A percentile compares a stretch with the other conserved stretches of the same genome.
Conservation (phyloP, 1,284 basidiomycete species). For the Rhodotorula sp. region DNA sequence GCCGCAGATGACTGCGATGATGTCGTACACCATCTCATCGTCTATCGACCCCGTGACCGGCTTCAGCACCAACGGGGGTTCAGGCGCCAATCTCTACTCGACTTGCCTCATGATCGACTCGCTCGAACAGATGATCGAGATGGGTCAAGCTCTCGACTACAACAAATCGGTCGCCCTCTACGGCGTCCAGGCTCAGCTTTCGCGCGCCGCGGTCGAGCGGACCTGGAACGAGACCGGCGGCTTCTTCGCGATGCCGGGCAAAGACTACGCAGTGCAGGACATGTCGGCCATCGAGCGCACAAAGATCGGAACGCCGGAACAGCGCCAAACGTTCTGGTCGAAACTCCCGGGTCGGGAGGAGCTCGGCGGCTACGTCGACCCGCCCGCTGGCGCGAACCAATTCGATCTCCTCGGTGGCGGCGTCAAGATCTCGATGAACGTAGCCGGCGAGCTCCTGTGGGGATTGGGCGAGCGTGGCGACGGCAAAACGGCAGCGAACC, state of each 20-base stretch:
- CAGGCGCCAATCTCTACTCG: constrained; percentile 4
- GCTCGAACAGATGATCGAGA: constrained; percentile 12
- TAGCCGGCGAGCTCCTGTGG: constrained; percentile 1
- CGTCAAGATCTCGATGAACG: constrained; percentile 3
- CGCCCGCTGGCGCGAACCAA: not conserved
- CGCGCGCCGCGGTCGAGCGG: constrained; percentile 6
- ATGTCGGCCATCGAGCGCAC: constrained; percentile 5
- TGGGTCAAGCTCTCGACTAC: constrained; percentile 7
- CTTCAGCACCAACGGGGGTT: constrained; percentile 5
- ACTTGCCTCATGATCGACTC: constrained; percentile 8
- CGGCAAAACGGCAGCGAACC: not conserved
- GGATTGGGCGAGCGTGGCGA: not conserved
- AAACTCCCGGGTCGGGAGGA: constrained; percentile 2
- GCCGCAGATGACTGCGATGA: constrained; percentile 1
- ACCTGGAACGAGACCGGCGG: constrained; percentile 18
- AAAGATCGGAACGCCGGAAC: constrained; percentile 3
- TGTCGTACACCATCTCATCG: constrained; percentile 7
- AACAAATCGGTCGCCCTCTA: constrained; percentile 4
- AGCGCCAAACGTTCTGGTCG: constrained; percentile 9
- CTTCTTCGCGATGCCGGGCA: constrained; percentile 4
- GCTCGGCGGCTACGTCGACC: constrained; percentile 1
- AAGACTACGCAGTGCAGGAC: constrained; percentile 14
- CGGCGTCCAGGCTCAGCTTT: constrained; percentile 1
- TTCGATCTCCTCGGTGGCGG: not conserved
- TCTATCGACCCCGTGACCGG: constrained; percentile 15